These are phyloP conservation scores for Amanita brunnescens DNA, from an alignment of 768 basidiomycete genomes.

Conservation along the genomic window DNA sequence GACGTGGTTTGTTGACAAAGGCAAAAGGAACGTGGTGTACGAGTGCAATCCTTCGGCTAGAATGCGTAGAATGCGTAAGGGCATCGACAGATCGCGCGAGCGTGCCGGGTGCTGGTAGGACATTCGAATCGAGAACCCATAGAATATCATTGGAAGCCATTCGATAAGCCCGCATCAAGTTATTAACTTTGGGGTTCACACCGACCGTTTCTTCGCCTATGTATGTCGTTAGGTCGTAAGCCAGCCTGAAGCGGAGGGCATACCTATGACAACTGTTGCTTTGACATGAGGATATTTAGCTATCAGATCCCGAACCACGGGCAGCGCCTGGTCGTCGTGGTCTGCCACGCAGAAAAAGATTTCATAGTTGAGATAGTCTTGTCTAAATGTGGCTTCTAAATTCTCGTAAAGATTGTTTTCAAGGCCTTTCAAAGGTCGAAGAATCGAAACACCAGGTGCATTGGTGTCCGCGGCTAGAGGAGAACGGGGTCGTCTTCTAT, in stretches of 20 bases:
- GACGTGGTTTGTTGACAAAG: conserved; percentile 50
- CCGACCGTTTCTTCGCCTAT: conserved; percentile 79
- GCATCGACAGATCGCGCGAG: conserved; percentile 79
- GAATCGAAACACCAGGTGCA: conserved; percentile 85
- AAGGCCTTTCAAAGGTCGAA: conserved; percentile 90
- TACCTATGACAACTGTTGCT: conserved; percentile 71
- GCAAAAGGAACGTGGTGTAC: conserved; percentile 97
- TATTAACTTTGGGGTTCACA: conserved; percentile 97
- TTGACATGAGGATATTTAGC: conserved; percentile 70
- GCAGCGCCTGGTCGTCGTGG: conserved; percentile 80
- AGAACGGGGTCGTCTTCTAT: conserved; percentile 57
- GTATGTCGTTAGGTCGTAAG: conserved; percentile 3
- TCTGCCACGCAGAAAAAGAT: conserved; percentile 89
- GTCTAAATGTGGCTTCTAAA: conserved; percentile 84
- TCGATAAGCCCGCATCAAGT: conserved; percentile 78
- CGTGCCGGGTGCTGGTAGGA: conserved; percentile 68
- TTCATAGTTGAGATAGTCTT: conserved; percentile 89
- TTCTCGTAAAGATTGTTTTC: conserved; percentile 96
- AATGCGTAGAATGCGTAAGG: conserved; percentile 38
- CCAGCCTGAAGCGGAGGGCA: conserved; percentile 11
- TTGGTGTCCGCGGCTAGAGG: conserved; percentile 40
- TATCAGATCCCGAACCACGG: conserved; percentile 70
- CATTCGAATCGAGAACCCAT: conserved; percentile 97
- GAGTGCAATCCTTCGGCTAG: conserved; percentile 55
- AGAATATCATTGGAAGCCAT: conserved; percentile 81